phyloP scores from a whole-genome alignment of 352 stramenopile species.

The Pythium pectinolyticum region DNA sequence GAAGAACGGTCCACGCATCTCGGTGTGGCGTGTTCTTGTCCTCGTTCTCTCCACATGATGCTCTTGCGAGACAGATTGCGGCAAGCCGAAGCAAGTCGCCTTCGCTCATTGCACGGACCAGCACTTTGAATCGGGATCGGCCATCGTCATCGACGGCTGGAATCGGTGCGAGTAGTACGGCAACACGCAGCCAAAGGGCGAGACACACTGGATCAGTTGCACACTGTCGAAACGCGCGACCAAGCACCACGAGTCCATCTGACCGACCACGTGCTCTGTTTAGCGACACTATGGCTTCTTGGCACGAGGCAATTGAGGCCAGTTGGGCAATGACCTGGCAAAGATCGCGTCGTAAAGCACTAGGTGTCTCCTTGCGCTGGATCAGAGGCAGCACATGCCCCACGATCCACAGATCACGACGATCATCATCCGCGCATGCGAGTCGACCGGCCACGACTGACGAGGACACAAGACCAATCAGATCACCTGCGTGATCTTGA shows the following conservation, averaged over 20 bases:
- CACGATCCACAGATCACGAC: neutral
- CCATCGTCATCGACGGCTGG: neutral
- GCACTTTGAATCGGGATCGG: neutral
- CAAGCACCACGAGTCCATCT: conserved; percentile 11
- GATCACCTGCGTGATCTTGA: conserved; percentile 1
- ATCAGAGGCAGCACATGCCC: conserved; percentile 1
- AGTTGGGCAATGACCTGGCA: conserved; percentile 5
- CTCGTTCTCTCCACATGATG: neutral
- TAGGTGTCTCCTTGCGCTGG: neutral
- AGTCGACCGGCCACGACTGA: neutral
- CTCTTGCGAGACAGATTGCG: neutral
- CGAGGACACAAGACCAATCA: neutral
- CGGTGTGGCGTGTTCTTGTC: neutral
- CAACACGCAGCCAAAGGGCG: neutral
- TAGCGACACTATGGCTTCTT: neutral
- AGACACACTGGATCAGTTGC: neutral
- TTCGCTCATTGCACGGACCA: conserved; percentile 1
- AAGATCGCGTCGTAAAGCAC: neutral
- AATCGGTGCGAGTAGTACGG: neutral
- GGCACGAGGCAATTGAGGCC: neutral
- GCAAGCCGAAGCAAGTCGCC: neutral
- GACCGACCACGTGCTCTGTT: neutral
- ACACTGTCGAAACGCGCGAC: conserved; percentile 4
- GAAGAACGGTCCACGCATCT: neutral
- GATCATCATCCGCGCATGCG: neutral